These are phyloP conservation scores for Penicillium angulare DNA, from an alignment of 495 filamentous ascomycete genomes.

Conservation along the genomic window DNA sequence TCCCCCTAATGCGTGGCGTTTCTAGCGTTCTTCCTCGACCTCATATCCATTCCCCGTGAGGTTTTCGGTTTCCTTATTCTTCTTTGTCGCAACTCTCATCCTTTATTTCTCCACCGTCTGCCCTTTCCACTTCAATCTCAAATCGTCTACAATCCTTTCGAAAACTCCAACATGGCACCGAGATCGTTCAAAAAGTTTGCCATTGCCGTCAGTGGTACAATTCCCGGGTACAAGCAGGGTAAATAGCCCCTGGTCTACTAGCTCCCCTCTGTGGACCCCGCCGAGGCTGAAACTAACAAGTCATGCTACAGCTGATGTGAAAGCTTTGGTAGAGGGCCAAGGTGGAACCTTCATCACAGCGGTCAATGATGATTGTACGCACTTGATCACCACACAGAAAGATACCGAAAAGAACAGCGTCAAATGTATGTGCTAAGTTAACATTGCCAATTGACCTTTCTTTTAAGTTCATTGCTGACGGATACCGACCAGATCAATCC, in stretches of 20 bases:
- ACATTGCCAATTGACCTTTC: background rate
- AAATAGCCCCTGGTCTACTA: background rate
- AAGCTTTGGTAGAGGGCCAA: slow-evolving; percentile 37
- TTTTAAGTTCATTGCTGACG: background rate
- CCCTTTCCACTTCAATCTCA: background rate
- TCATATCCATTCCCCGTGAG: background rate
- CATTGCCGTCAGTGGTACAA: slow-evolving; percentile 61
- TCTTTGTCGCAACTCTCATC: background rate
- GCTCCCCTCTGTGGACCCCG: background rate
- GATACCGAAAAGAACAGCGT: slow-evolving; percentile 49
- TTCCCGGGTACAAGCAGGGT: slow-evolving; percentile 56
- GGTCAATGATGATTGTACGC: slow-evolving; percentile 53
- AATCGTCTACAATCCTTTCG: too few species aligned
- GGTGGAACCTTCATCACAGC: slow-evolving; percentile 48
- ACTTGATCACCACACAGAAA: slow-evolving; percentile 55
- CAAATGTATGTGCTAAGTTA: slow-evolving; percentile 33
- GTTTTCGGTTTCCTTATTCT: background rate
- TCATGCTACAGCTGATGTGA: slow-evolving; percentile 31
- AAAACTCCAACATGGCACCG: slow-evolving; percentile 29
- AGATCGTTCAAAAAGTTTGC: slow-evolving; percentile 40
- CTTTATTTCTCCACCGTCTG: background rate
- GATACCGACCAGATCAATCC: background rate
- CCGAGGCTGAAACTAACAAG: slow-evolving; percentile 13
- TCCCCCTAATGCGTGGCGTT: too few species aligned
- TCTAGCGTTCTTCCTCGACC: too few species aligned